phyloP scores from a whole-genome alignment of 2,329 filamentous ascomycete species.

The Plenodomus lindquistii region DNA sequence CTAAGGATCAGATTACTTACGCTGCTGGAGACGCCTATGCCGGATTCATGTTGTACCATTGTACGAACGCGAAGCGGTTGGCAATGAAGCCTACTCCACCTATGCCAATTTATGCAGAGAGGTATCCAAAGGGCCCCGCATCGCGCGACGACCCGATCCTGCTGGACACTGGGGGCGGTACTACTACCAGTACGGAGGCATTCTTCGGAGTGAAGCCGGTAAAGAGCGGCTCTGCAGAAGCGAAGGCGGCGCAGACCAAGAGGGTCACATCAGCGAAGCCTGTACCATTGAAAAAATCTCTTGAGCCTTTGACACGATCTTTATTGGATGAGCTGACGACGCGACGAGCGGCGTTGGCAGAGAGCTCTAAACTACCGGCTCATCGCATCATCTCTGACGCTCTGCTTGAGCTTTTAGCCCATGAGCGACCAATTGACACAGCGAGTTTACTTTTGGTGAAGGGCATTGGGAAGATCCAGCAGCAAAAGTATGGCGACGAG shows the following conservation, averaged over 20 bases:
- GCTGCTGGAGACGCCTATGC: constrained; percentile 88
- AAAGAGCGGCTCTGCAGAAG: constrained; percentile 1
- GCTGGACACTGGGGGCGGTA: constrained; percentile 23
- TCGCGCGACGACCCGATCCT: constrained; percentile 20
- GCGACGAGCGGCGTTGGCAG: constrained; percentile 25
- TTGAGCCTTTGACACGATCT: constrained; percentile 17
- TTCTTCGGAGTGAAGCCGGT: constrained; percentile 25
- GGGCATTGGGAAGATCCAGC: constrained; percentile 25
- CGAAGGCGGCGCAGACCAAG: constrained; percentile 1
- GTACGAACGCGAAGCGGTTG: constrained; percentile 64
- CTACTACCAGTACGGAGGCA: constrained; percentile 21
- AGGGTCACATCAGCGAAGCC: neutral
- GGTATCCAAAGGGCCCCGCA: constrained; percentile 21
- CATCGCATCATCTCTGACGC: constrained; percentile 25
- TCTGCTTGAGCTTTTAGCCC: constrained; percentile 29
- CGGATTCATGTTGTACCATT: constrained; percentile 73
- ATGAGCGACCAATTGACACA: constrained; percentile 20
- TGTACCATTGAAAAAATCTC: neutral
- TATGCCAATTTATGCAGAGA: constrained; percentile 31
- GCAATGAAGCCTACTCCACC: constrained; percentile 52
- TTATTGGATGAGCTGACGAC: constrained; percentile 22
- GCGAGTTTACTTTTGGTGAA: constrained; percentile 25
- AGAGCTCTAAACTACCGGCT: constrained; percentile 5
- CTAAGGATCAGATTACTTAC: constrained; percentile 68
- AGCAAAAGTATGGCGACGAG: constrained; percentile 29